Evolutionary conservation across 768 basidiomycete species (phyloP).

Genomic region (Boletus tylopilopsis): DNA sequence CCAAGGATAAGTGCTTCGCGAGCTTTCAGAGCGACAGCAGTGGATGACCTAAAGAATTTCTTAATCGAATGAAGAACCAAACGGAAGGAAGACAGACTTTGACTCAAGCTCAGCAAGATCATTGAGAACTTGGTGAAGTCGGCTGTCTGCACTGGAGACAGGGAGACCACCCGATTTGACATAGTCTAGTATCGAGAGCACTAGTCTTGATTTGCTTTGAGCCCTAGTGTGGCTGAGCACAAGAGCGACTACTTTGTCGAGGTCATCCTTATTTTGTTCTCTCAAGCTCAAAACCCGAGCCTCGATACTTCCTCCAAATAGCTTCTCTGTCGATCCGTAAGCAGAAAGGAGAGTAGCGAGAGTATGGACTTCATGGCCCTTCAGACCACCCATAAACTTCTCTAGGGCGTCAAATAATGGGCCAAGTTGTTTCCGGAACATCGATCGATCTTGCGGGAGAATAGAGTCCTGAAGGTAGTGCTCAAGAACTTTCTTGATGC

Average conservation of each 20-base stretch:
- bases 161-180: constrained; percentile 79
- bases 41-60: constrained; percentile 66
- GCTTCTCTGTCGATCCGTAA: constrained; percentile 83
- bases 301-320: constrained; percentile 94
- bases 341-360: constrained; percentile 73
- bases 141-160: constrained; percentile 70
- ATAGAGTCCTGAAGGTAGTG: constrained; percentile 80
- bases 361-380: constrained; percentile 78
- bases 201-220: constrained; percentile 85
- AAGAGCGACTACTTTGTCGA: constrained; percentile 80
- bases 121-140: constrained; percentile 72
- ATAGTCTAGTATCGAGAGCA: constrained; percentile 83
- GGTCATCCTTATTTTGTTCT: constrained; percentile 88
- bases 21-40: constrained; percentile 87
- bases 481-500: constrained; percentile 84
- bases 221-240: constrained; percentile 97
- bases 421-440: constrained; percentile 71
- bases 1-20: constrained; percentile 95
- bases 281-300: constrained; percentile 85
- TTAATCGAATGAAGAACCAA: constrained; percentile 3
- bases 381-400: constrained; percentile 76
- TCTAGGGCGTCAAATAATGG: constrained; percentile 74
- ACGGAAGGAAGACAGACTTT: constrained; percentile 48
- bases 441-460: constrained; percentile 72
- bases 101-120: constrained; percentile 85